These are phyloP conservation scores for Raffaelea deltoideospora DNA, from an alignment of 2,329 filamentous ascomycete species.

Conservation along the genomic window DNA sequence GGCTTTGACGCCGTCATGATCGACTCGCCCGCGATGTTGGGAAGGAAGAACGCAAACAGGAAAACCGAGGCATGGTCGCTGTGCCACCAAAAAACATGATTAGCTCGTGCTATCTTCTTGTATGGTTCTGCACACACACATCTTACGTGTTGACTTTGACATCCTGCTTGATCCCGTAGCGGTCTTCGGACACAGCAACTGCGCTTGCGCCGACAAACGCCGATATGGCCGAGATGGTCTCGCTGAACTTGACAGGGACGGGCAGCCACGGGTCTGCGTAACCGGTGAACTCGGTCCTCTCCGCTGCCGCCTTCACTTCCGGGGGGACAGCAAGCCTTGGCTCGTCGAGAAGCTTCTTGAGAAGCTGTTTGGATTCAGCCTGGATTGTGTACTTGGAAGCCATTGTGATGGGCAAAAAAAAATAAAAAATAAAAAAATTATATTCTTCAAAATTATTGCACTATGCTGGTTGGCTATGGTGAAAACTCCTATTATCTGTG, in stretches of 20 bases:
- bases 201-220: conserved; percentile 4
- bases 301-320: neutral
- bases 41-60: neutral
- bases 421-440: too few species aligned
- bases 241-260: conserved; percentile 2
- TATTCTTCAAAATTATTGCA: too few species aligned
- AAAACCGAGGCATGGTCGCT: neutral
- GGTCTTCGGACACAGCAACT: conserved; percentile 19
- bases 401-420: too few species aligned
- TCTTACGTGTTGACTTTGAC: conserved; percentile 1
- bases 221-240: conserved; percentile 4
- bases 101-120: neutral
- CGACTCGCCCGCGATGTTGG: neutral
- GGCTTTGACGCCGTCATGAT: neutral
- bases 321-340: neutral
- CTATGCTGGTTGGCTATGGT: too few species aligned
- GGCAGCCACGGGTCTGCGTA: conserved; percentile 9
- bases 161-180: conserved; percentile 26
- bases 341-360: neutral
- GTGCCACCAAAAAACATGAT: neutral
- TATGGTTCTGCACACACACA: neutral
- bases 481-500: too few species aligned
- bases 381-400: neutral
- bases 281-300: neutral
- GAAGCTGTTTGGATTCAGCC: neutral